Evolutionary conservation across 345 rosid species (phyloP).

Genomic region (Punica granatum): DNA sequence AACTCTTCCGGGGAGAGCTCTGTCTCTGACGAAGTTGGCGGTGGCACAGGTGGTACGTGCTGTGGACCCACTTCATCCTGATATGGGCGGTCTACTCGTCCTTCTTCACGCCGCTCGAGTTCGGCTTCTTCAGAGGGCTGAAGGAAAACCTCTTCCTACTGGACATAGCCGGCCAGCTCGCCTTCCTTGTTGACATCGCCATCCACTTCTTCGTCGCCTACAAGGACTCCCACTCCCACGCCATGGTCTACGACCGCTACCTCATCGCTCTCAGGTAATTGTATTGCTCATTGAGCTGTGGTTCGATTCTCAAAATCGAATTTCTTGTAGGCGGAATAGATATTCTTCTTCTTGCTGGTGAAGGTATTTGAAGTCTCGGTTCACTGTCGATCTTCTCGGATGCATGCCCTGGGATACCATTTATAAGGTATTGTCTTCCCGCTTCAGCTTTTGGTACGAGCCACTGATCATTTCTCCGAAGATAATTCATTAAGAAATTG

Average conservation of each 20-base stretch:
- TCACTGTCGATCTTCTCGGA: slow-evolving; percentile 53
- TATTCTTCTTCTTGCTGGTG: not conserved
- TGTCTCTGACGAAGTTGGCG: not conserved
- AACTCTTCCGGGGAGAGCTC: not conserved
- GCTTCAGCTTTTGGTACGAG: not conserved
- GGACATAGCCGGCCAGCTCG: slow-evolving; percentile 65
- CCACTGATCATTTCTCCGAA: not conserved
- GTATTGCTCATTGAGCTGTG: not conserved
- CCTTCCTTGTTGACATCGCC: slow-evolving; percentile 61
- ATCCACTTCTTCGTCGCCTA: slow-evolving; percentile 64
- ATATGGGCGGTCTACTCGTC: slow-evolving; percentile 86
- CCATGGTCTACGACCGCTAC: slow-evolving; percentile 41
- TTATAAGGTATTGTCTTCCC: slow-evolving; percentile 39
- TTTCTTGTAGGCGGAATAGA: not conserved
- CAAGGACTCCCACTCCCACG: slow-evolving; percentile 44
- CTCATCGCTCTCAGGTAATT: slow-evolving; percentile 54
- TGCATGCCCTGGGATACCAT: slow-evolving; percentile 87
- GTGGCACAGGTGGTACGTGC: slow-evolving; percentile 46
- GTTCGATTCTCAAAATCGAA: not conserved
- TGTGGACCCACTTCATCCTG: slow-evolving; percentile 70
- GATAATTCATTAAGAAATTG: not conserved
- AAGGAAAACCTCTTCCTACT: slow-evolving; percentile 60
- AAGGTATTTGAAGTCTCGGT: slow-evolving; percentile 74
- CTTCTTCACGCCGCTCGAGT: slow-evolving; percentile 83
- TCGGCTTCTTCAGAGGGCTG: slow-evolving; percentile 80